Conservation (phyloP, 2,329 filamentous ascomycete genomes). For the Clarireedia homoeocarpa region DNA sequence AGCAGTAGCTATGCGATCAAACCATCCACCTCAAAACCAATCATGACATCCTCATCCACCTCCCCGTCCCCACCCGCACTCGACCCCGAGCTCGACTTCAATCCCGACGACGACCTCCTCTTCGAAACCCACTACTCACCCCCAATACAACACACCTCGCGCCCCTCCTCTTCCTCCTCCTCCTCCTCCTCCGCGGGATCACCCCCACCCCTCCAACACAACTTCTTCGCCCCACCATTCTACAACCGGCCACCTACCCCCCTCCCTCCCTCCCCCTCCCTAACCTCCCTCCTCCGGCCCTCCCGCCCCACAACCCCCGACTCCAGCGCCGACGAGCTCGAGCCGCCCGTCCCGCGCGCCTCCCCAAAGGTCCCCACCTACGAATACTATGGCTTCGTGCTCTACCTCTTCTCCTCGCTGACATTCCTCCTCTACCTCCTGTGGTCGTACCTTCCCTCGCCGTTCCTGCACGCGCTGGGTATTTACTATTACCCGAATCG, state of each 20-base stretch:
- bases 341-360: conserved; percentile 64
- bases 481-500: conserved; percentile 96
- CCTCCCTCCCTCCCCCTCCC: conserved; percentile 80
- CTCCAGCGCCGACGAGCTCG: conserved; percentile 78
- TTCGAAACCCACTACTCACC: conserved; percentile 1
- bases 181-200: conserved; percentile 8
- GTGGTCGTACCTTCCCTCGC: conserved; percentile 81
- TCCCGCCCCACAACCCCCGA: conserved; percentile 92
- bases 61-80: conserved; percentile 1
- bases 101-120: not conserved
- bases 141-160: not conserved
- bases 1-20: too few species aligned
- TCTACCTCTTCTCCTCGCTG: conserved; percentile 83
- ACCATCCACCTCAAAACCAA: not conserved
- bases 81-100: not conserved
- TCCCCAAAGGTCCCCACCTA: conserved; percentile 96
- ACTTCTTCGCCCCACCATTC: conserved; percentile 71
- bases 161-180: not conserved
- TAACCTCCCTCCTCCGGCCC: conserved; percentile 84
- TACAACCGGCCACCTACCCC: conserved; percentile 96
- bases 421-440: conserved; percentile 66
- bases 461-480: conserved; percentile 84
- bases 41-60: conserved; percentile 4
- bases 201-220: conserved; percentile 34
- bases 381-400: conserved; percentile 97